Evolutionary conservation across 2,329 filamentous ascomycete genomes (phyloP), one percentile per base, ranked within the genome.

Genomic region (Botrytis fabae): DNA sequence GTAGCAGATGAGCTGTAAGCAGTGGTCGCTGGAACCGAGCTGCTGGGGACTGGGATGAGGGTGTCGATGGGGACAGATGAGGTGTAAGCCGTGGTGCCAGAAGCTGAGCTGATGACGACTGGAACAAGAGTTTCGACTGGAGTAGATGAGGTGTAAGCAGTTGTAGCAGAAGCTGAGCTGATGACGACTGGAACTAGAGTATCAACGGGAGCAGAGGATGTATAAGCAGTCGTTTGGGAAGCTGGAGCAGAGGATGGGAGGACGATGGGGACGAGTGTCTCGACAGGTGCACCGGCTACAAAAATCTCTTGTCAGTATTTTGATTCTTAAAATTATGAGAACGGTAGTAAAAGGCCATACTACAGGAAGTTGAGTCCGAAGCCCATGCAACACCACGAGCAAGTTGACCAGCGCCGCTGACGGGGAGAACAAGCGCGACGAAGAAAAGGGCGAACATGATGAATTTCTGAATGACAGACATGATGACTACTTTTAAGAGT

Each of bases 301-400:
- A 57, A 4, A 42, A 16, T n/a, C 2, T 16, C 4, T 42, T 68
- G n/a, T 68, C 28, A 68, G 65, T 22, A 57, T 12, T 25, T 25
- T 3, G 25, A 57, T 57, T 20, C 6, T 57, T 12, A 2, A 10
- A 57, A 1, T 22, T 7, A 10, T 38, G 6, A 28, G 14, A 16
- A 1, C 5, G 12, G 28, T 54, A 7, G 0, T 22, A 18, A 54
- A 20, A 9, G 16, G 9, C 46, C 51, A 57, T 54, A 68, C 64
- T 54, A 40, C 46, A 68, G 9, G 35, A 22, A 22, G 46, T 28
- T 38, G 48, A 57, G 35, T 68, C 65, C 1, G 25, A 42, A n/a
- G 65, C 18, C 48, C 48, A 57, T 68, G 9, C 48, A 42, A 68
- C 10, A 42, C 38, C 64, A 57, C 64, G 64, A 68, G 42, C 22